Evolutionary conservation across 2,329 filamentous ascomycete species (phyloP), one percentile per base, ranked within the genome.

Genomic region (Colletotrichum tropicicola): DNA sequence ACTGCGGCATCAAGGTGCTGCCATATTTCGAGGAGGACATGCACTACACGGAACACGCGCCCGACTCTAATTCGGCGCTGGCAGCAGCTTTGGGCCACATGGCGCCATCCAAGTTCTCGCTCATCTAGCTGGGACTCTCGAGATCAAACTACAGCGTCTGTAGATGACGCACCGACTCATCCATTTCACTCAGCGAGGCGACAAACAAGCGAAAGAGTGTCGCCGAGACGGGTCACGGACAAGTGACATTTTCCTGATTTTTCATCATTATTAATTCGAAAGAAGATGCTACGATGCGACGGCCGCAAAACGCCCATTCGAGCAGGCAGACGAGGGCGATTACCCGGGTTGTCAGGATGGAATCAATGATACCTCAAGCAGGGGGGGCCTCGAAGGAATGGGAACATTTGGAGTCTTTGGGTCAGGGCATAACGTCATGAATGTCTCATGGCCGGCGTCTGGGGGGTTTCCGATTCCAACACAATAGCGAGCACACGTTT

Each of bases 1-100:
- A 80, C 51, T 73, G 75, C 12, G 76, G 75, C 8, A 74, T 81
- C 41, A 77, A 73, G 54, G 68, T 81, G 8, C 68, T 76, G 10
- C 73, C 78, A 3, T 82, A 82, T 63, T 82, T 80, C 62, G 80
- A 82, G 47, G 80, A 81, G 60, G 79, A 82, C 55, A 79, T 80
- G 67, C 80, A 82, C 47, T 77, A 74, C 3, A 72, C 73, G 7
- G 73, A 79, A 45, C 80, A 82, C 58, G 77, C 74, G 4, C 71
- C 72, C 6, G 78, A 80, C 32, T 59, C 66, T 27, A 30, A 64
- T 27, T 56, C 58, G 23, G 66, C 66, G 12, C 28, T 66, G 52
- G 66, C 66, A 39, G 58, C 63, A 17, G 66, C 64, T 19, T 25
- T 68, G 48, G 63, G 60, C 9, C 60, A 67, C 35, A 61, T 57